These are phyloP conservation scores for Marchantia polymorpha DNA, from an alignment of 225 moss, liverwort and hornwort species.

Conservation along the genomic window DNA sequence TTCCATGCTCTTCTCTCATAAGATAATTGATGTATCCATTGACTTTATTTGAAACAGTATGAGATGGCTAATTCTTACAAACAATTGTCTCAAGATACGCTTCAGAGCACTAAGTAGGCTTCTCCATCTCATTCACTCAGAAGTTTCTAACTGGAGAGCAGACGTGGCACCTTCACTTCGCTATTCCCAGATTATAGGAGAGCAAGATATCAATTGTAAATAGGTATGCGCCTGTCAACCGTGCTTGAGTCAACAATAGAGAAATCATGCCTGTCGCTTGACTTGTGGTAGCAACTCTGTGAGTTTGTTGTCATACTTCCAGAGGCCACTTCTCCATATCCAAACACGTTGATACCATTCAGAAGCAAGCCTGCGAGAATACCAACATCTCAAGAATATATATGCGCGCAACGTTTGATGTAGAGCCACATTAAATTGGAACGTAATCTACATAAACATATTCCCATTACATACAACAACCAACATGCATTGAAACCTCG, in stretches of 20 bases:
- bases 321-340: conserved; percentile 23
- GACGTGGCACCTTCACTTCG: not conserved
- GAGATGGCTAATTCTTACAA: conserved; percentile 6
- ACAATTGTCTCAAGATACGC: not conserved
- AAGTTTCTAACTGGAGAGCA: not conserved
- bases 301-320: conserved; percentile 8
- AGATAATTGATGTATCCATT: not conserved
- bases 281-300: conserved; percentile 20
- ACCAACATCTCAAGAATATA: conserved; percentile 13
- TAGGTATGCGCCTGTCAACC: not conserved
- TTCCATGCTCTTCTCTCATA: conserved; percentile 2
- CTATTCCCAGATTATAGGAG: not conserved
- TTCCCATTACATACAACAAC: not conserved
- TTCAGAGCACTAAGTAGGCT: not conserved
- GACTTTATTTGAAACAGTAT: not conserved
- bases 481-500: not conserved
- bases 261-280: conserved; percentile 18
- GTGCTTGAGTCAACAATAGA: not conserved
- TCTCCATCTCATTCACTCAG: not conserved
- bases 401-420: not conserved
- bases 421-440: not conserved
- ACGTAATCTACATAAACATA: not conserved
- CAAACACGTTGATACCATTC: conserved; percentile 14
- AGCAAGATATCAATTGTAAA: not conserved
- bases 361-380: conserved; percentile 18